phyloP scores from a whole-genome alignment of 2,329 filamentous ascomycete species.

The Neonectria faginata region DNA sequence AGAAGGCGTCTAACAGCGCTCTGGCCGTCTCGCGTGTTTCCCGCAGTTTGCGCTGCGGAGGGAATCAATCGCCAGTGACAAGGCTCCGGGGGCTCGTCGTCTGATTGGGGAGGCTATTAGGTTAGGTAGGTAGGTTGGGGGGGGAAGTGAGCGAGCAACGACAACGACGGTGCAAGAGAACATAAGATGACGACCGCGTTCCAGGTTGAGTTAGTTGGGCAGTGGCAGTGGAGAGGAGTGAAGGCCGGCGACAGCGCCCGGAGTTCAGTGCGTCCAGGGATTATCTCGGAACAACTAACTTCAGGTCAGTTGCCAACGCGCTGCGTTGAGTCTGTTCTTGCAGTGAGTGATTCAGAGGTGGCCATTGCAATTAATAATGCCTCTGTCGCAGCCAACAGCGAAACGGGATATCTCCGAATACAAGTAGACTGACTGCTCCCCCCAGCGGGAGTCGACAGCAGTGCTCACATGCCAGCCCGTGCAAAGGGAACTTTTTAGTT shows the following conservation, averaged over 20 bases:
- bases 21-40: conserved; percentile 8
- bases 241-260: conserved; percentile 11
- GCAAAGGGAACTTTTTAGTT: not conserved
- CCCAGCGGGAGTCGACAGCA: not conserved
- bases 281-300: conserved; percentile 14
- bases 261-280: conserved; percentile 15
- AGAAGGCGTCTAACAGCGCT: conserved; percentile 11
- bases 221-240: conserved; percentile 6
- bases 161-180: conserved; percentile 1
- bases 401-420: not conserved
- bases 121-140: no score
- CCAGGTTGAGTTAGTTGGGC: conserved; percentile 7
- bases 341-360: not conserved
- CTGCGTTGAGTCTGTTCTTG: conserved; percentile 21
- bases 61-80: conserved; percentile 17
- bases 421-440: not conserved
- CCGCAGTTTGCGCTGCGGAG: not conserved
- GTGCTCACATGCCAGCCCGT: not conserved
- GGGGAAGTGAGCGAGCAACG: conserved; percentile 5
- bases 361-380: conserved; percentile 14
- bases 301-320: conserved; percentile 12
- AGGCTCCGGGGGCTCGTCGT: conserved; percentile 10
- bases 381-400: not conserved
- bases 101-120: conserved; percentile 16
- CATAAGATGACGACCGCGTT: conserved; percentile 16